A percentile compares a stretch with the other conserved stretches of the same genome.
These are phyloP conservation scores for Triticum urartu DNA, from an alignment of 176 grass and related monocot genomes.

Conservation along the genomic window DNA sequence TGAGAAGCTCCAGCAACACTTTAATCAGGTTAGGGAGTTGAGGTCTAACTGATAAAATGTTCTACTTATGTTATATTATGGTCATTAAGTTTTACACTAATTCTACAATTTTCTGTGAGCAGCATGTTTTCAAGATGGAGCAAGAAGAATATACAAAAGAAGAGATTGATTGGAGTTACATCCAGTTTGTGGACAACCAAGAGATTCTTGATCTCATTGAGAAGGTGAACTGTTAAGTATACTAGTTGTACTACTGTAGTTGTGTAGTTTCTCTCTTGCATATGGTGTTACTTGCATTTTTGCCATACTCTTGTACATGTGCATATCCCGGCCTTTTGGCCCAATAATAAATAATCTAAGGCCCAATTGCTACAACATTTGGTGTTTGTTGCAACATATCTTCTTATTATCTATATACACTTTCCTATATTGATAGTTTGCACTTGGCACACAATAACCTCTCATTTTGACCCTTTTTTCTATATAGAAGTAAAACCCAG, in stretches of 20 bases:
- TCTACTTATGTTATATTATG: conserved; percentile 10
- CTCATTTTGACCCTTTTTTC: background rate
- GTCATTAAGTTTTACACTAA: conserved; percentile 11
- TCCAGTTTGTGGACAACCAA: conserved; percentile 96
- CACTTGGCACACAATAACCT: background rate
- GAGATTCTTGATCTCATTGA: conserved; percentile 98
- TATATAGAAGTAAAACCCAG: conserved; percentile 21
- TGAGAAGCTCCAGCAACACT: conserved; percentile 99
- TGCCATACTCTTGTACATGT: background rate
- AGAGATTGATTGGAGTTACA: conserved; percentile 99
- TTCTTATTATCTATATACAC: conserved; percentile 8
- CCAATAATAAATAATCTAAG: background rate
- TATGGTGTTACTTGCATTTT: background rate
- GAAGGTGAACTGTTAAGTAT: conserved; percentile 59
- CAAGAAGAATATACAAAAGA: conserved; percentile 99
- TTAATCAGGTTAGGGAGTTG: conserved; percentile 79
- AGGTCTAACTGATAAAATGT: conserved; percentile 12
- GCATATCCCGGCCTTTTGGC: background rate
- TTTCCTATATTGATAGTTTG: conserved; percentile 3
- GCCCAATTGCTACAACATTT: background rate
- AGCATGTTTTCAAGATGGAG: conserved; percentile 99
- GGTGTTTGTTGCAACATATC: background rate
- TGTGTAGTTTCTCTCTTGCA: conserved; percentile 8
- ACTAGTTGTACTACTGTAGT: background rate
- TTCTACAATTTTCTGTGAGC: conserved; percentile 36